phyloP scores from a whole-genome alignment of 148 eudicot species.

The Heliamphora exappendiculata region DNA sequence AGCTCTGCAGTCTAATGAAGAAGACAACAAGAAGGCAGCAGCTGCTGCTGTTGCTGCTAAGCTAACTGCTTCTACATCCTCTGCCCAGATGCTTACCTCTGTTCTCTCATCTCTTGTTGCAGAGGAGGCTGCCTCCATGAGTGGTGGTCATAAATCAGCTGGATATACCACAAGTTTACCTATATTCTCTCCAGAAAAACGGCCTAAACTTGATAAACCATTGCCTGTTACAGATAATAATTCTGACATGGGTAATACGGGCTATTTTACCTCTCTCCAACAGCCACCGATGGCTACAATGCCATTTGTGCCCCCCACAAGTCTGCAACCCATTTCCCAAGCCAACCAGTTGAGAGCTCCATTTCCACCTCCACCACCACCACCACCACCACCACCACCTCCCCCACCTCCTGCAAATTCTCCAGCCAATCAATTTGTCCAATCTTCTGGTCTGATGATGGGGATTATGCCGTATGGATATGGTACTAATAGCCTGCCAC shows the following conservation, averaged over 20 bases:
- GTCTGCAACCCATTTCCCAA: conserved; percentile 24
- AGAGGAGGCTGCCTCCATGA: conserved; percentile 70
- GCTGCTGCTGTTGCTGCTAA: conserved; percentile 95
- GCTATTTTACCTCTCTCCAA: conserved; percentile 29
- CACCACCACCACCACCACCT: conserved; percentile 35
- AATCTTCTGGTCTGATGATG: conserved; percentile 50
- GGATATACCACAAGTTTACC: conserved; percentile 29
- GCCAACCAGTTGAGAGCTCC: conserved; percentile 30
- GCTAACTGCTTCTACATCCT: conserved; percentile 87
- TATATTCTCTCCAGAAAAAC: conserved; percentile 50
- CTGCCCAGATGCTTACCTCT: conserved; percentile 86
- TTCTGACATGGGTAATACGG: conserved; percentile 31
- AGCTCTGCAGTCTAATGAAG: conserved; percentile 38
- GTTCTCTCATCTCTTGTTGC: conserved; percentile 89
- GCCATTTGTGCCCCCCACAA: conserved; percentile 19
- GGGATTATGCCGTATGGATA: conserved; percentile 57
- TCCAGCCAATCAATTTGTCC: conserved; percentile 47
- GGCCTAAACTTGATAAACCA: conserved; percentile 47
- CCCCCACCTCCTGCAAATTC: conserved; percentile 30
- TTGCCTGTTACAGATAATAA: conserved; percentile 28
- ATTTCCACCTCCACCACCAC: conserved; percentile 44
- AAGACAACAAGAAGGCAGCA: conserved; percentile 70
- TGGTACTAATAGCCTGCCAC: conserved; percentile 39
- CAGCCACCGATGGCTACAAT: conserved; percentile 25
- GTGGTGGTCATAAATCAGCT: conserved; percentile 28